Base-by-base conservation (phyloP, 2,329 filamentous ascomycete species). In the Phyllosticta citriasiana region DNA sequence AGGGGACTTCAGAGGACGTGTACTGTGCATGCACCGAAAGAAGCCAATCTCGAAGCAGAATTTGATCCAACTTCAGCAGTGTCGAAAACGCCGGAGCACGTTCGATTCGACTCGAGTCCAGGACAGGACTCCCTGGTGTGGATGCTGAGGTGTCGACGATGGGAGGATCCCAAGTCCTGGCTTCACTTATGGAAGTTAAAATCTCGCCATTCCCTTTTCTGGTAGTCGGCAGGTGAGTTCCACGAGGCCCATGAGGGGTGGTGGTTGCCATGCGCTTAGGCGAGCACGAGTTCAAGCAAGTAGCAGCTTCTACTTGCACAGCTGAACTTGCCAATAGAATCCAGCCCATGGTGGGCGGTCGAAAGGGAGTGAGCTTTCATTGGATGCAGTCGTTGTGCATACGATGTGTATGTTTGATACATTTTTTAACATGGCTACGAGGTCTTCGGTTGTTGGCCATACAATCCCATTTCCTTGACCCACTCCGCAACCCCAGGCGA, bases 391-490 rank as follows among this genome's bases (percentile, higher is more conserved):
- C 40, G 14, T 40, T 16, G n/a, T 47, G 2, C 40, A 47, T 47
- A n/a, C 40, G 40, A n/a, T 22, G 4, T n/a, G n/a, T 47, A n/a
- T 47, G 4, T 47, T 47, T n/a, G 40, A 47, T n/a, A 47, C 40
- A n/a, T 4, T 16, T 47, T 16, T 47, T 6, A 47, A 47, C 12
- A n/a, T n/a, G 40, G 14, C 7, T 47, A 47, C 40, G 6, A 63
- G 7, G 14, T 47, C 5, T 47, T 47, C 14, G 40, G 40, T 63
- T 75, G 71, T 24, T 75, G 72, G 30, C 64, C 67, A 72, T 91
- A 91, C 63, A 91, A 64, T 1, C 69, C 71, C 66, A 84, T 76
- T 10, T 75, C 72, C 63, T 79, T 71, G 27, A 91, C 79, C 82
- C 84, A 89, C 24, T 70, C 73, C 55, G 74, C 75, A 0, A 91